phyloP scores from a whole-genome alignment of 2,329 filamentous ascomycete species.

The Cladosporium austrohemisphaericum region DNA sequence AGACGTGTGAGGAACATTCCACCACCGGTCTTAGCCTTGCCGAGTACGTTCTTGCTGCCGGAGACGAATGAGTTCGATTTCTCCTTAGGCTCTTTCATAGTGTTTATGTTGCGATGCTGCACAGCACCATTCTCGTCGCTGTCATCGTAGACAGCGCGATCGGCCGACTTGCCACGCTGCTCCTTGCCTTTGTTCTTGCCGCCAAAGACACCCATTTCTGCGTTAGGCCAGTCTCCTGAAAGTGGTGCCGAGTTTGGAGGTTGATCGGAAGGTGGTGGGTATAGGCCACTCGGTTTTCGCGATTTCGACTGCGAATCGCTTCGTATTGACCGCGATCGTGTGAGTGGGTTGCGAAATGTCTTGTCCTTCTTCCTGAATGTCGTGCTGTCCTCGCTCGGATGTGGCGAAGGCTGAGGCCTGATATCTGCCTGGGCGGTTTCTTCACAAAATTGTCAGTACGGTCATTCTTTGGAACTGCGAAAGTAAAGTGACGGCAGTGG shows the following conservation, averaged over 20 bases:
- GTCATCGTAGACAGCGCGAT: slow-evolving; percentile 25
- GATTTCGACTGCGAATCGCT: slow-evolving; percentile 30
- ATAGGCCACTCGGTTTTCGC: slow-evolving; percentile 18
- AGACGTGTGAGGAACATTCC: slow-evolving; percentile 25
- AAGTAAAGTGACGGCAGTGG: neutral
- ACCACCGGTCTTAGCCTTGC: slow-evolving; percentile 24
- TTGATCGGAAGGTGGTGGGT: slow-evolving; percentile 21
- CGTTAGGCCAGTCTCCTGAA: slow-evolving; percentile 25
- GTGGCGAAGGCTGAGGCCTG: slow-evolving; percentile 25
- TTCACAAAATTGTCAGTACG: slow-evolving; percentile 2
- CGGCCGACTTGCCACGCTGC: slow-evolving; percentile 32
- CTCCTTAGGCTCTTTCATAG: slow-evolving; percentile 24
- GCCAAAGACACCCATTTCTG: slow-evolving; percentile 24
- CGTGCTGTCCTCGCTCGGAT: slow-evolving; percentile 28
- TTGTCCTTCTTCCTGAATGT: slow-evolving; percentile 26
- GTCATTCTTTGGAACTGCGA: neutral
- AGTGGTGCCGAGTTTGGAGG: slow-evolving; percentile 29
- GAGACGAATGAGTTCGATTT: slow-evolving; percentile 25
- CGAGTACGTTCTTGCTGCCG: slow-evolving; percentile 28
- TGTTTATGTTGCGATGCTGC: slow-evolving; percentile 17
- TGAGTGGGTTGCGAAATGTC: slow-evolving; percentile 26
- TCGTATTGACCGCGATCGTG: slow-evolving; percentile 28
- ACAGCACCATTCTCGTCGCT: slow-evolving; percentile 26
- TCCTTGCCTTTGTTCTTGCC: slow-evolving; percentile 24
- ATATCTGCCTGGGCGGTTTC: slow-evolving; percentile 7